Percentiles rank a stretch among this genome's conserved stretches.
phyloP scores from a whole-genome alignment of 164 flowering plant genomes.

The Vitis riparia region DNA sequence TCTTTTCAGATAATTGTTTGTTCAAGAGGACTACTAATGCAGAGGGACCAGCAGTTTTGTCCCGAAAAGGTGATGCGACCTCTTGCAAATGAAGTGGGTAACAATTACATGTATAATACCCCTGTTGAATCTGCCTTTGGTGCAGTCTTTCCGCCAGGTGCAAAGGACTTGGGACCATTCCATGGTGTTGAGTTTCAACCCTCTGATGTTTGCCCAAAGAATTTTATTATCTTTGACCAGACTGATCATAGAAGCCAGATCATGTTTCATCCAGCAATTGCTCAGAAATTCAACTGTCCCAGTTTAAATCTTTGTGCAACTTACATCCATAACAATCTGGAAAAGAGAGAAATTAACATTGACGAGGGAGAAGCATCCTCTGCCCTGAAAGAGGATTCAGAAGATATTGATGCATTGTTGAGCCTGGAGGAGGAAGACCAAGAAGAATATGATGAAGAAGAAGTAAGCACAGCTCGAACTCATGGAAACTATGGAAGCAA shows the following conservation, averaged over 20 bases:
- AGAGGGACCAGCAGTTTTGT: slow-evolving; percentile 38
- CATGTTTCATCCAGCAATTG: slow-evolving; percentile 63
- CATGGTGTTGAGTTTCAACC: slow-evolving; percentile 59
- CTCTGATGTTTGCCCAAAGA: slow-evolving; percentile 60
- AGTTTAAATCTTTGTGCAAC: slow-evolving; percentile 28
- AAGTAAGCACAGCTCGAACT: slow-evolving; percentile 69
- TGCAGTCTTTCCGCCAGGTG: slow-evolving; percentile 25
- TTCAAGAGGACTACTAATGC: slow-evolving; percentile 29
- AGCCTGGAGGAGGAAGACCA: slow-evolving; percentile 57
- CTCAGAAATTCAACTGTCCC: slow-evolving; percentile 38
- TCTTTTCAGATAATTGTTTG: slow-evolving; percentile 4
- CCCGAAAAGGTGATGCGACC: slow-evolving; percentile 25
- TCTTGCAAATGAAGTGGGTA: slow-evolving; percentile 34
- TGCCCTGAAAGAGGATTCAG: slow-evolving; percentile 57
- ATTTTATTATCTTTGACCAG: slow-evolving; percentile 73
- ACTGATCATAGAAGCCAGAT: slow-evolving; percentile 57
- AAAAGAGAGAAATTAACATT: neutral
- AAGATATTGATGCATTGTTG: slow-evolving; percentile 73
- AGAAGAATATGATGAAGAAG: slow-evolving; percentile 59
- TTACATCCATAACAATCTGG: slow-evolving; percentile 19
- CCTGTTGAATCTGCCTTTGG: slow-evolving; percentile 33
- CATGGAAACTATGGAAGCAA: slow-evolving; percentile 35
- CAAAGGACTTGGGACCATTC: slow-evolving; percentile 31
- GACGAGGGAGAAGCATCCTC: slow-evolving; percentile 32
- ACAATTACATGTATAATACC: slow-evolving; percentile 21